phyloP scores from a whole-genome alignment of 2,329 filamentous ascomycete species.

The Biscogniauxia mediterranea region DNA sequence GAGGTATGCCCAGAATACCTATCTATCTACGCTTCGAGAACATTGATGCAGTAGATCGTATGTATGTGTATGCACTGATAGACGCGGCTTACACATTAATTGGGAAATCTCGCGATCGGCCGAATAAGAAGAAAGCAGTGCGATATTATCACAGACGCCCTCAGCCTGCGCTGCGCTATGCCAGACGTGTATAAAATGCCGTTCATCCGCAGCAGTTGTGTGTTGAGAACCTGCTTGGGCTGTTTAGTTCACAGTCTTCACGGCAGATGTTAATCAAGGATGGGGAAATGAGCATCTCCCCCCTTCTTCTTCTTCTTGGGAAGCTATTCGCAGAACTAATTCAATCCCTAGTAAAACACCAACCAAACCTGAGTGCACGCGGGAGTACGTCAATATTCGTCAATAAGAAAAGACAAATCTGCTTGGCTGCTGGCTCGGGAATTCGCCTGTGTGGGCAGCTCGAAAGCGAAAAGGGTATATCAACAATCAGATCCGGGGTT shows the following conservation, averaged over 20 bases:
- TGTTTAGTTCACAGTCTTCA: neutral
- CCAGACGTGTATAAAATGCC: neutral
- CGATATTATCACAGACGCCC: neutral
- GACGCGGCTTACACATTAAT: neutral
- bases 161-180: neutral
- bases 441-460: conserved; percentile 23
- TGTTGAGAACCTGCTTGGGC: neutral
- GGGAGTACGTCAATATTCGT: conserved; percentile 3
- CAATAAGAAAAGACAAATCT: conserved; percentile 13
- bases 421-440: conserved; percentile 16
- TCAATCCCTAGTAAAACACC: conserved; percentile 12
- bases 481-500: conserved; percentile 16
- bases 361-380: conserved; percentile 9
- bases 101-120: neutral
- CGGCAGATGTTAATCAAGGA: neutral
- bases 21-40: conserved; percentile 7
- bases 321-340: conserved; percentile 3
- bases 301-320: neutral
- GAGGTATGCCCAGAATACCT: conserved; percentile 7
- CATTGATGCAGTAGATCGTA: neutral
- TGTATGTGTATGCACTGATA: neutral
- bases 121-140: neutral
- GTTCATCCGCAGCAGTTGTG: neutral
- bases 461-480: conserved; percentile 9
- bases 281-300: neutral